Evolutionary conservation across 441 rosid species (phyloP).

Genomic region (Viola pubescens): DNA sequence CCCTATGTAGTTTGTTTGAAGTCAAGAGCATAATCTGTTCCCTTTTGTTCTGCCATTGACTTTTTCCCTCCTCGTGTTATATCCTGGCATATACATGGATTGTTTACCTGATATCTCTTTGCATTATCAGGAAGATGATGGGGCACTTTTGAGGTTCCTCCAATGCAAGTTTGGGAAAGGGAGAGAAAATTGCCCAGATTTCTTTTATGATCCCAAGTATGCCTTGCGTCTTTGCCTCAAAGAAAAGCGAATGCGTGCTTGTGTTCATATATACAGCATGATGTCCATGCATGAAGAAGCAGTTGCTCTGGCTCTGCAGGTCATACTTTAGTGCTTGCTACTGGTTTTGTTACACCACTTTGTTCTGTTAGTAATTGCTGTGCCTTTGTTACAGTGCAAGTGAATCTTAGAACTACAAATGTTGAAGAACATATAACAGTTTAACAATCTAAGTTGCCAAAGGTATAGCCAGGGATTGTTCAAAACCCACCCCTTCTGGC

Average conservation of each 20-base stretch:
- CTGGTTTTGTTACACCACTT: neutral
- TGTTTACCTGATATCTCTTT: slow-evolving; percentile 8
- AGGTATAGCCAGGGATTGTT: neutral
- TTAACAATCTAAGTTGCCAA: neutral
- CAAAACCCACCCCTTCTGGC: neutral
- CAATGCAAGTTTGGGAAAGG: slow-evolving; percentile 99
- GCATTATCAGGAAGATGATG: slow-evolving; percentile 75
- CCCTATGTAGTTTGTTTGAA: neutral
- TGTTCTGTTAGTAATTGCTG: neutral
- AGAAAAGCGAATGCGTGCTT: slow-evolving; percentile 94
- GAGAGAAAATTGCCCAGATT: slow-evolving; percentile 78
- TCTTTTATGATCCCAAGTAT: slow-evolving; percentile 97
- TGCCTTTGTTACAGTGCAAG: neutral
- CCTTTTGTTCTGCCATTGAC: no score
- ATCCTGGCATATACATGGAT: neutral
- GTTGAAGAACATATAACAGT: neutral
- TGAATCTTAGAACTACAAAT: neutral
- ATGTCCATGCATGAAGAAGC: slow-evolving; percentile 99
- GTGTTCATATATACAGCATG: slow-evolving; percentile 97
- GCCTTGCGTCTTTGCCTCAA: slow-evolving; percentile 98
- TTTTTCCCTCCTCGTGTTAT: no score
- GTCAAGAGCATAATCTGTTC: no score
- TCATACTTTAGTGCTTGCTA: slow-evolving; percentile 18
- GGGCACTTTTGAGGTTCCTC: slow-evolving; percentile 83
- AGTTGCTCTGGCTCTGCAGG: slow-evolving; percentile 99